A percentile compares a stretch with the other conserved stretches of the same genome.
phyloP scores from a whole-genome alignment of 768 basidiomycete genomes.

The Flagelloscypha sp. region DNA sequence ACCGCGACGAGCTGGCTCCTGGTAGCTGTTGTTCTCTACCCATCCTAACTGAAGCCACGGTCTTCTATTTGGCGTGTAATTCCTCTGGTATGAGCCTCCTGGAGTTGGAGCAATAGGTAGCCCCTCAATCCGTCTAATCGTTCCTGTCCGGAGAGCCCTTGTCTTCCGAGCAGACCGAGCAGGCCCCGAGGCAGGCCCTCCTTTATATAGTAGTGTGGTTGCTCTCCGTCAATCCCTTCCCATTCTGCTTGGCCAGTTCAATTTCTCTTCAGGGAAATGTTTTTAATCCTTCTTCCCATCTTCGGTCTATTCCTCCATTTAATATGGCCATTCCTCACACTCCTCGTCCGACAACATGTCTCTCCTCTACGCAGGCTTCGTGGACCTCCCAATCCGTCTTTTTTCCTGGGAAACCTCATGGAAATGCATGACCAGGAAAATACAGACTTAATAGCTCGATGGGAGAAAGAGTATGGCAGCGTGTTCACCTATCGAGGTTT shows the following conservation, averaged over 20 bases:
- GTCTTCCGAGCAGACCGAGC: too few relatives aligned
- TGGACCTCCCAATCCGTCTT: constrained; percentile 37
- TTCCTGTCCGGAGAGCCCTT: too few relatives aligned
- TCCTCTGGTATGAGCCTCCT: too few relatives aligned
- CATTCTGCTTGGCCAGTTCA: constrained; percentile 11
- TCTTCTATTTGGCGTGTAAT: too few relatives aligned
- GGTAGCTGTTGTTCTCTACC: too few relatives aligned
- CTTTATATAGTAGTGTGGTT: too few relatives aligned
- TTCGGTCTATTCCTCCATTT: constrained; percentile 11
- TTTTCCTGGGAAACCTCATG: constrained; percentile 44
- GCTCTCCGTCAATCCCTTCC: too few relatives aligned
- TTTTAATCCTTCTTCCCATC: constrained; percentile 19
- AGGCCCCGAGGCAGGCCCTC: too few relatives aligned
- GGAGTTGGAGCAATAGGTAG: too few relatives aligned
- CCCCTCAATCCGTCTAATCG: too few relatives aligned
- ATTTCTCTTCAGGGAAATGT: constrained; percentile 9
- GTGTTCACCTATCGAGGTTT: constrained; percentile 48
- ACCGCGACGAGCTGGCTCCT: too few relatives aligned
- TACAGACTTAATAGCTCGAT: constrained; percentile 35
- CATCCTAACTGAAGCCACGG: too few relatives aligned
- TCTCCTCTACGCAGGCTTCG: constrained; percentile 42
- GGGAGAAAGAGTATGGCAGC: constrained; percentile 38
- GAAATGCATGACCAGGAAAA: constrained; percentile 55
- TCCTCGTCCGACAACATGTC: constrained; percentile 35
- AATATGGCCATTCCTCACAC: constrained; percentile 24